Evolutionary conservation across 2,329 filamentous ascomycete species (phyloP), one percentile per base, ranked within the genome.

Genomic region (Epichloe hybrida): DNA sequence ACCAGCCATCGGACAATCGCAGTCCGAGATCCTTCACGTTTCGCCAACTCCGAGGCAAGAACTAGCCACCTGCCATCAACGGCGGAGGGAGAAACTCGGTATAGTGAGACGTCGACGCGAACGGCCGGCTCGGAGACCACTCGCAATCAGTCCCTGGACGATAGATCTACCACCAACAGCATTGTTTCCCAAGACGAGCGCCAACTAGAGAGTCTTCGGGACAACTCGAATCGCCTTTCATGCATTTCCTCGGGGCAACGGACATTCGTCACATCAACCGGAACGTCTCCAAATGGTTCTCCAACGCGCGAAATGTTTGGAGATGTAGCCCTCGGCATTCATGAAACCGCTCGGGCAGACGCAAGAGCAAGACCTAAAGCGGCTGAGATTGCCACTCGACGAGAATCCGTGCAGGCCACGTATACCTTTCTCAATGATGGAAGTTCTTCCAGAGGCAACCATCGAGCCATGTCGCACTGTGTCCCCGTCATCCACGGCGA

Each of bases 191-290:
- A 78, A 13, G 79, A 83, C 51, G 79, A 76, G 15, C 71, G 71
- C 34, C 76, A 78, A 48, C 66, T 83, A 5, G 78, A 84, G 13
- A 76, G 62, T 49, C 64, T 83, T 21, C 70, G 78, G 31, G 76
- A 81, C 44, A 77, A 72, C 59, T 68, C 70, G 2, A 73, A 80
- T 54, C 73, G 80, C 5, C 68, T 80, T 4, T 83, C 80, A 0
- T 76, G 72, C 54, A 69, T 80, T 39, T 83, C 80, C 2, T 80
- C 77, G 5, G 76, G 76, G 6, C 78, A 82, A 59, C 71, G 76
- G 52, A 83, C 80, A 3, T 66, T 79, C 27, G 59, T 81, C 7
- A 82, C 79, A 2, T 82, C 80, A 0, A 71, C 74, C 17, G 72
- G 69, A 34, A 81, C 79, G 0, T 82, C 80, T 0, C 76, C 77